Conservation (phyloP, 768 basidiomycete genomes). For the Lentinula guzmanii region DNA sequence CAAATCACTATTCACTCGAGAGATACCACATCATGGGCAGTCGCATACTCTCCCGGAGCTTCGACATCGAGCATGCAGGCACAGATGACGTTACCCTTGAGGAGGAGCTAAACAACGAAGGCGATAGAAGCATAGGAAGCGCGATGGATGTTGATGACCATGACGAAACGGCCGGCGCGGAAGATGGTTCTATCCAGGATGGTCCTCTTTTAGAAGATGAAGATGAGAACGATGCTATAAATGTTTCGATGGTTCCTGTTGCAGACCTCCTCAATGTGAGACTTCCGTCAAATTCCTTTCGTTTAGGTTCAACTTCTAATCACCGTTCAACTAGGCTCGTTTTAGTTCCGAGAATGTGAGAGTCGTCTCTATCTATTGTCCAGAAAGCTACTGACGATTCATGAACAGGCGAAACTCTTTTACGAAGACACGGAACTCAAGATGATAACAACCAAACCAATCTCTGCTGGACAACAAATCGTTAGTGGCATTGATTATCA, state of each 20-base stretch:
- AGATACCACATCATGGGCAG: constrained; percentile 88
- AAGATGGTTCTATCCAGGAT: constrained; percentile 7
- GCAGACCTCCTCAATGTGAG: constrained; percentile 83
- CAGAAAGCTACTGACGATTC: not conserved
- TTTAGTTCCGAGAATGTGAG: constrained; percentile 80
- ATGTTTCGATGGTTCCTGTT: constrained; percentile 90
- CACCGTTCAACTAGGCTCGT: constrained; percentile 37
- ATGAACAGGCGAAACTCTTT: constrained; percentile 72
- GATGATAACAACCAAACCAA: constrained; percentile 77
- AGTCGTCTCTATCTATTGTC: constrained; percentile 1
- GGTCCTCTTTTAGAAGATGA: constrained; percentile 15
- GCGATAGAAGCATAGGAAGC: constrained; percentile 26
- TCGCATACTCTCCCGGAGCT: constrained; percentile 88
- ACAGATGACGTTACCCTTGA: constrained; percentile 32
- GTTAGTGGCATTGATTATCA: constrained; percentile 35
- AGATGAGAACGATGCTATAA: constrained; percentile 49
- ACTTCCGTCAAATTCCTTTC: not conserved
- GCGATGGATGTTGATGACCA: constrained; percentile 36
- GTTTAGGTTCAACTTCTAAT: not conserved
- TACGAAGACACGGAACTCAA: constrained; percentile 65
- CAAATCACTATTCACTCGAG: constrained; percentile 55
- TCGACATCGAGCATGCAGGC: constrained; percentile 56
- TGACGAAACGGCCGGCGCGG: constrained; percentile 7
- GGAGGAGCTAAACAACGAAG: constrained; percentile 21
- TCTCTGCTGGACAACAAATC: constrained; percentile 80